Evolutionary conservation across 345 rosid genomes (phyloP).

Genomic region (Brassica nigra): DNA sequence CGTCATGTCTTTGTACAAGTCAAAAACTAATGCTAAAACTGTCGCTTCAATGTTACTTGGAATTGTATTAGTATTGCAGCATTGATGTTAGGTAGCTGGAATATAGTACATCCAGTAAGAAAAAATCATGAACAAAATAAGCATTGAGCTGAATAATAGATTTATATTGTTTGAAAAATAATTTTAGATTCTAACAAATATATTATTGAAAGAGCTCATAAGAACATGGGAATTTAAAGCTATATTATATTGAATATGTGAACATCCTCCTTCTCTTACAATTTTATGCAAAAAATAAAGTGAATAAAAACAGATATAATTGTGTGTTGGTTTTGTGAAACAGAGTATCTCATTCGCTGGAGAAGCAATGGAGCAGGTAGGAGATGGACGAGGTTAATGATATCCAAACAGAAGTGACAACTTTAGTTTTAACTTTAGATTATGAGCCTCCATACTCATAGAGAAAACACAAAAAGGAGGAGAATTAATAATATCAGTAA

Average conservation of each 20-base stretch:
- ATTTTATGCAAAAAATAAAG: not conserved
- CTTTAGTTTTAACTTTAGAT: constrained; percentile 39
- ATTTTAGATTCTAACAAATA: not conserved
- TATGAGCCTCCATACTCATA: constrained; percentile 31
- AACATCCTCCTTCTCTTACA: not conserved
- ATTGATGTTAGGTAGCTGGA: not conserved
- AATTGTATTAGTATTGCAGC: not conserved
- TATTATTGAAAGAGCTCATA: not conserved
- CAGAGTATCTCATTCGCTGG: constrained; percentile 43
- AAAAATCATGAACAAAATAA: not conserved
- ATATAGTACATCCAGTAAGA: not conserved
- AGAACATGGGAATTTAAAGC: not conserved
- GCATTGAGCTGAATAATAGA: not conserved
- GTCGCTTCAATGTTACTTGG: not conserved
- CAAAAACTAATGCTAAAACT: constrained; percentile 8
- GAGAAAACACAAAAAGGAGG: not conserved
- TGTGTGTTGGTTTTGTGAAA: constrained; percentile 32
- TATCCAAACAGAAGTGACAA: constrained; percentile 30
- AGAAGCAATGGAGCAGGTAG: constrained; percentile 41
- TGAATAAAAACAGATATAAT: not conserved
- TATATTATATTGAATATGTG: not conserved
- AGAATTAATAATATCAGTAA: constrained; percentile 6
- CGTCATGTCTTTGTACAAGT: constrained; percentile 21
- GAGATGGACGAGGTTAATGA: constrained; percentile 40
- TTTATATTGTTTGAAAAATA: not conserved